phyloP scores from a whole-genome alignment of 345 rosid species.

The Eucalyptus fibrosa region DNA sequence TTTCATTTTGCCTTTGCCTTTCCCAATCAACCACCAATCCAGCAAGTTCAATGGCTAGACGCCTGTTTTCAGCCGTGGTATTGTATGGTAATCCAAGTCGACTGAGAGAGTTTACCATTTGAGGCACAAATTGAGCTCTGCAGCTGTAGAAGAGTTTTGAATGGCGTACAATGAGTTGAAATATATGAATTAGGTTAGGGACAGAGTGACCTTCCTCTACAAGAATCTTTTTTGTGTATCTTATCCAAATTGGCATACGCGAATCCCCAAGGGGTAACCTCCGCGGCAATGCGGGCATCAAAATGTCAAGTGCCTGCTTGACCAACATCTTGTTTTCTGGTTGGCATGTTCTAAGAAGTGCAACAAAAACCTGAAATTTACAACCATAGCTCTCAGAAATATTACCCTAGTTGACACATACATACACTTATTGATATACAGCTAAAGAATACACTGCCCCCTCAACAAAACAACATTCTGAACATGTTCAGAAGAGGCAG shows the following conservation, averaged over 20 bases:
- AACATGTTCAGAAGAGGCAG: neutral
- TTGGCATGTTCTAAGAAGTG: slow-evolving; percentile 97
- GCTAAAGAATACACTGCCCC: neutral
- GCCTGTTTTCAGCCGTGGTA: slow-evolving; percentile 90
- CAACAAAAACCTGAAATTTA: slow-evolving; percentile 87
- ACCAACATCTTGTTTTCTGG: slow-evolving; percentile 95
- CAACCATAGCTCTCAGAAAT: neutral
- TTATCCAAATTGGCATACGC: slow-evolving; percentile 99
- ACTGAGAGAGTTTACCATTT: slow-evolving; percentile 98
- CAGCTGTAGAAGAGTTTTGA: slow-evolving; percentile 95
- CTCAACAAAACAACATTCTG: neutral
- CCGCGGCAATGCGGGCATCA: slow-evolving; percentile 96
- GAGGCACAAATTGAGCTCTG: slow-evolving; percentile 98
- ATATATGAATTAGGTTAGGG: slow-evolving; percentile 95
- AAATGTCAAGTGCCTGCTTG: slow-evolving; percentile 97
- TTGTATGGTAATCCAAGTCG: slow-evolving; percentile 95
- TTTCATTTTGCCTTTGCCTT: slow-evolving; percentile 93
- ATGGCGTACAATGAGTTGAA: slow-evolving; percentile 96
- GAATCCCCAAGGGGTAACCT: slow-evolving; percentile 95
- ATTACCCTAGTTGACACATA: neutral
- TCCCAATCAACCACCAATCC: slow-evolving; percentile 99
- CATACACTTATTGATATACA: neutral
- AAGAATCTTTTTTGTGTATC: slow-evolving; percentile 93
- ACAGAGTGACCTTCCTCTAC: slow-evolving; percentile 98
- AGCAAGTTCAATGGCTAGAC: slow-evolving; percentile 98